Evolutionary conservation across 2,329 filamentous ascomycete genomes (phyloP), one percentile per base, ranked within the genome.

Genomic region (Monilinia laxa): DNA sequence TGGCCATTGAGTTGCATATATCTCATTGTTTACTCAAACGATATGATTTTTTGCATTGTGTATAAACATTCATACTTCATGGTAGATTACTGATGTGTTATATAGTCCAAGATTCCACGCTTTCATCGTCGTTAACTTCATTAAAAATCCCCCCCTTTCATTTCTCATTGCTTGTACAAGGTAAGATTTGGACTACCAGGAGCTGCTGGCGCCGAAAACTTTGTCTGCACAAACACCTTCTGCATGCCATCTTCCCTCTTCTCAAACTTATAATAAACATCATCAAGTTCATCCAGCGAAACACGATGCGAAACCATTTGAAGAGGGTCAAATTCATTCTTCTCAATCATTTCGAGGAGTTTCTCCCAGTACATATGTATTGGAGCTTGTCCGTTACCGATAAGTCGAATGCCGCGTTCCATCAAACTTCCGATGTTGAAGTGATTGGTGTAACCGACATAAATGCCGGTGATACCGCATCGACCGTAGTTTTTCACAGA

Each of bases 281-380:
- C 85, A 67, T 86, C 87, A 67, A 90, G 83, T 71, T 93, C 90
- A 70, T 94, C 90, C 4, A 96, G 82, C 35, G 84, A 83, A 66
- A 92, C 85, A 14, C 92, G 87, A 77, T 96, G 92, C 3, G 88
- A 90, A 1, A 96, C 81, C 90, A 96, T 96, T 75, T 90, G 87
- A 38, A 89, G 78, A 0, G 91, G 91, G 68, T 96, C 87, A 55
- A 96, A 85, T 69, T 88, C 83, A 40, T 87, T 87, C 31, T 81
- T 81, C 73, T 88, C 84, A 69, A 96, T 89, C 77, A 81, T 79
- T 69, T 84, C 79, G 4, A 95, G 81, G n/a, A 96, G 81, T 4
- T 90, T 84, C 31, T 92, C 82, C 92, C 91, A 96, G 80, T 96
- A 95, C 73, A 88, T 85, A 73, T 94, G 91, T 0, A 96, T 91